phyloP scores from a whole-genome alignment of 78 protist genomes.

The Dictyostelium citrinum region DNA sequence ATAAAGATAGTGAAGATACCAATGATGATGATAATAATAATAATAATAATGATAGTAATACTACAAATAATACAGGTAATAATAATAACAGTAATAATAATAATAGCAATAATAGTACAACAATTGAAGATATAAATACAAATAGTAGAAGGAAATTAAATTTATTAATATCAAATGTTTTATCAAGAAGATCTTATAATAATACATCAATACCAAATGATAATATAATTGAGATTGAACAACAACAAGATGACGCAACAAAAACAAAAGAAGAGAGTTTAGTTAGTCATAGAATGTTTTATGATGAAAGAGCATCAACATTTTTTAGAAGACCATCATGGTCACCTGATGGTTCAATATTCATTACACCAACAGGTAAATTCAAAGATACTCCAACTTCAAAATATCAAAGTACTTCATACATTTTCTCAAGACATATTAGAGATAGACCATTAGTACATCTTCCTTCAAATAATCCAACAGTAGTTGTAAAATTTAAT shows the following conservation, averaged over 20 bases:
- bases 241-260: not conserved
- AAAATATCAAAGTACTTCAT: slow-evolving; percentile 38
- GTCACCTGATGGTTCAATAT: slow-evolving; percentile 75
- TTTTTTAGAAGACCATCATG: slow-evolving; percentile 74
- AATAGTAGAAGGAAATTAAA: not conserved
- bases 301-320: slow-evolving; percentile 67
- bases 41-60: not conserved
- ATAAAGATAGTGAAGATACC: not conserved
- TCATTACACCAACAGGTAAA: slow-evolving; percentile 71
- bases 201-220: not conserved
- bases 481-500: slow-evolving; percentile 43
- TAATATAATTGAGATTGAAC: not conserved
- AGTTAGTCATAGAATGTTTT: slow-evolving; percentile 42
- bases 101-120: not conserved
- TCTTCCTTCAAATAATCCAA: slow-evolving; percentile 58
- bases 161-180: slow-evolving; percentile 17
- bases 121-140: not conserved
- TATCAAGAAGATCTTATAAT: slow-evolving; percentile 30
- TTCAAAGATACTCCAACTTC: slow-evolving; percentile 13
- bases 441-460: slow-evolving; percentile 36
- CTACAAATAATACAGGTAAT: not conserved
- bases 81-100: too few species aligned
- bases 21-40: not conserved
- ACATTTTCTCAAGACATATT: slow-evolving; percentile 58
- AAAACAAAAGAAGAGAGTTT: not conserved